Evolutionary conservation across 495 filamentous ascomycete species (phyloP), one percentile per base, ranked within the genome.

Genomic region (Tuber umbilicatum): DNA sequence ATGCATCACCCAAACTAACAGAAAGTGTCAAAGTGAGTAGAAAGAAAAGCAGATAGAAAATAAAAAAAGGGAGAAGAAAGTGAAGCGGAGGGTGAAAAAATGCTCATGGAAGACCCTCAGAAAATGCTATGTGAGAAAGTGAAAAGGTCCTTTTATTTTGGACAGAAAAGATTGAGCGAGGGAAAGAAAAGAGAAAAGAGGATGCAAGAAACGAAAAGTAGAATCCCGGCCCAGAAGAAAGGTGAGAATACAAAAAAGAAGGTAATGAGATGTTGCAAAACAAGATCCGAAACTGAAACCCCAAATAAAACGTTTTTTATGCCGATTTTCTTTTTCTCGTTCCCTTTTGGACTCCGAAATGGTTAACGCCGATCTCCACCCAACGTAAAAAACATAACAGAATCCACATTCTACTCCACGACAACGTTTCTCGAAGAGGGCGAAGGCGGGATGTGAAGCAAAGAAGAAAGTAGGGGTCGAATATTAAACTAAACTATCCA

Each of bases 291-390:
- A 64, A 64, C 2, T 35, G 55, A 42, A 73, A 73, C 50, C 70
- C 42, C 43, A 19, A 55, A 47, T 40, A 45, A 45, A 19, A 4
- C 23, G 27, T n/a, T 71, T 37, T 39, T 47, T 17, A 40, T 38
- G 12, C 17, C 14, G 12, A 73, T 40, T 38, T 31, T 73, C 38
- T 14, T 43, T 37, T 14, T 43, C 40, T 17, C n/a, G 2, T 39
- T 37, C 41, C 27, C 27, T 17, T 35, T 64, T 64, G 55, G 31
- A 64, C 55, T 31, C 55, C 55, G 27, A 64, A 79, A 79, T 72
- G 77, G 75, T 78, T 79, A 79, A 79, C 77, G 77, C 77, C 77
- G 69, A 75, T 78, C 74, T 79, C 77, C 75, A 72, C 76, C 79
- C 79, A 80, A 77, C 78, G 78, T 79, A 79, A 75, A 80, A 76